Evolutionary conservation across 495 filamentous ascomycete species (phyloP).

Genomic region (Lepidopterella palustris): DNA sequence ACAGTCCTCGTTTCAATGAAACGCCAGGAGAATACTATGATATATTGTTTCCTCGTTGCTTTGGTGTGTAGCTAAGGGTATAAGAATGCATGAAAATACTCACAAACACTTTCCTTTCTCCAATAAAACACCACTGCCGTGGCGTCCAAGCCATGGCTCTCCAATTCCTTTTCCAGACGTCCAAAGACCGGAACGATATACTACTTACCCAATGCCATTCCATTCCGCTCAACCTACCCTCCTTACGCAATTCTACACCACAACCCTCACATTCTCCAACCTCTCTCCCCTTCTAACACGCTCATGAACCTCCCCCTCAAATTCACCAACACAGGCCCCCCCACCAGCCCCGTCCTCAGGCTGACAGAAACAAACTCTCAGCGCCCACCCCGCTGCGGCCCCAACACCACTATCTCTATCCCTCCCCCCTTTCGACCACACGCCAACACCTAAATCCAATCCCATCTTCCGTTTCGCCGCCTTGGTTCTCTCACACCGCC

Average conservation of each 20-base stretch:
- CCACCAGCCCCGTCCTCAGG: slow-evolving; percentile 8
- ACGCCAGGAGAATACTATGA: too few relatives aligned
- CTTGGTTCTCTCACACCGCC: neutral
- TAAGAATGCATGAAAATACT: too few relatives aligned
- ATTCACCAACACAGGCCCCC: neutral
- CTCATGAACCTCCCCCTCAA: neutral
- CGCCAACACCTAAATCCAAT: neutral
- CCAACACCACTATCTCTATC: neutral
- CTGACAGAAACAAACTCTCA: slow-evolving; percentile 14
- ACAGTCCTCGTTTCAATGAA: too few relatives aligned
- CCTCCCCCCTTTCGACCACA: neutral
- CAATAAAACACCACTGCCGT: too few relatives aligned
- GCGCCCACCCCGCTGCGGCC: neutral
- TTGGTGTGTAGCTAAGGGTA: too few relatives aligned
- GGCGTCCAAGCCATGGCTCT: too few relatives aligned
- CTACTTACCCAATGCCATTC: neutral
- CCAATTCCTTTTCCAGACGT: too few relatives aligned
- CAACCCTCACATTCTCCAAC: neutral
- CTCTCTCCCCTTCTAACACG: neutral
- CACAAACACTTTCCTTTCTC: neutral
- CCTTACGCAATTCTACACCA: neutral
- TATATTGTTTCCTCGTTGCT: too few relatives aligned
- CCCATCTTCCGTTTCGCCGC: neutral
- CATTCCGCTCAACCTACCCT: neutral
- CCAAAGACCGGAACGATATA: too few relatives aligned